phyloP scores from a whole-genome alignment of 148 eudicot species.

The Camellia sinensis region DNA sequence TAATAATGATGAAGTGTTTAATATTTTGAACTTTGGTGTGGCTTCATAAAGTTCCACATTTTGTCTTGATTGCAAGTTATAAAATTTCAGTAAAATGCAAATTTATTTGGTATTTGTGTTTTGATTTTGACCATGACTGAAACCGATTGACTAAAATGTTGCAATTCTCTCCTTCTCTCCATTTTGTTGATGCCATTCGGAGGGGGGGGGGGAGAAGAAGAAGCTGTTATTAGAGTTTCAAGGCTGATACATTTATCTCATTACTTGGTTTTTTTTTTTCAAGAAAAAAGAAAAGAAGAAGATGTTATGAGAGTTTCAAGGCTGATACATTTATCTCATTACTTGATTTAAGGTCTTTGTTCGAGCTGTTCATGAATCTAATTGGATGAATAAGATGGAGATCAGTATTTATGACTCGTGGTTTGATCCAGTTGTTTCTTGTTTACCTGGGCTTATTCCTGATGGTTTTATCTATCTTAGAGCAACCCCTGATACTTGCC shows the following conservation, averaged over 20 bases:
- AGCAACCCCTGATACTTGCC: conserved; percentile 97
- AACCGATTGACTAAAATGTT: not conserved
- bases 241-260: conserved; percentile 18
- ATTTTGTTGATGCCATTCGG: not conserved
- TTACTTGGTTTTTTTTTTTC: no score
- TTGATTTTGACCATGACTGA: not conserved
- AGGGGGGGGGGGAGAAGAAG: not conserved
- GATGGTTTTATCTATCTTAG: conserved; percentile 95
- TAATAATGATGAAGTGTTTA: not conserved
- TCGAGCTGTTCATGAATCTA: conserved; percentile 97
- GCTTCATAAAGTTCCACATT: not conserved
- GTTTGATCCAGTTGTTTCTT: conserved; percentile 95
- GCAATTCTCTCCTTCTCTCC: not conserved
- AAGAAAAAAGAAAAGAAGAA: no score
- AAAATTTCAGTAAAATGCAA: not conserved
- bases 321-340: no score
- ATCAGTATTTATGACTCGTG: conserved; percentile 93
- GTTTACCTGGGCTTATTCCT: conserved; percentile 88
- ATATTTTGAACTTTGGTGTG: not conserved
- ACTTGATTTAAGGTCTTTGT: conserved; percentile 70
- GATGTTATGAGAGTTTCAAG: no score
- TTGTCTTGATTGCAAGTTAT: no score
- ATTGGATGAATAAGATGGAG: conserved; percentile 99
- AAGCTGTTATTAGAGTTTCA: not conserved
- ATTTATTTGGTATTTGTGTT: conserved; percentile 4